Evolutionary conservation across 2,329 filamentous ascomycete species (phyloP).

Genomic region (Aspergillus tamarii): DNA sequence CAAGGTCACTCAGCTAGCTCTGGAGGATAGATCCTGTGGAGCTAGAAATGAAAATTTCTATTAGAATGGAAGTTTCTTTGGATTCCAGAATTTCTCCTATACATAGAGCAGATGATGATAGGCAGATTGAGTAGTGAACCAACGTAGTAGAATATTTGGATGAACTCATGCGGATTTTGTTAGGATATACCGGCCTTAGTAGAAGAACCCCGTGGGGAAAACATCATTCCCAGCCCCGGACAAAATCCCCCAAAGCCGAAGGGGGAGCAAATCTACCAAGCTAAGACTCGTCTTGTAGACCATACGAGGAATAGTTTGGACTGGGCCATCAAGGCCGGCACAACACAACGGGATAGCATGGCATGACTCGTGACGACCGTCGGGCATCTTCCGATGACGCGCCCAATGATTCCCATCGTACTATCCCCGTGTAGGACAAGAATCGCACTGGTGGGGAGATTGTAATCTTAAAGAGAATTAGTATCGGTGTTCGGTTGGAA

Average conservation of each 20-base stretch:
- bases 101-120: not conserved
- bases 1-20: not conserved
- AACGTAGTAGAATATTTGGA: not conserved
- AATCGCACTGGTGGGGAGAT: not conserved
- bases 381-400: constrained; percentile 25
- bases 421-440: constrained; percentile 6
- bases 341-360: not conserved
- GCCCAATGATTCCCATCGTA: constrained; percentile 21
- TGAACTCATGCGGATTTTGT: not conserved
- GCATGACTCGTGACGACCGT: not conserved
- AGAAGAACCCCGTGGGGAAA: constrained; percentile 30
- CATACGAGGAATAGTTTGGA: constrained; percentile 1
- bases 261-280: constrained; percentile 3
- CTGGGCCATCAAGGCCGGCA: not conserved
- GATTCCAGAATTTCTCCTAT: not conserved
- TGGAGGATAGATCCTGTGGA: not conserved
- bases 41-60: not conserved
- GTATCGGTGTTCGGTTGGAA: constrained; percentile 27
- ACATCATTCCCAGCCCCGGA: constrained; percentile 22
- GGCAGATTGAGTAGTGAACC: not conserved
- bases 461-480: constrained; percentile 12
- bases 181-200: not conserved
- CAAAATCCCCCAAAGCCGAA: constrained; percentile 18
- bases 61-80: not conserved
- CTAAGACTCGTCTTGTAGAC: not conserved